Evolutionary conservation across 2,329 filamentous ascomycete genomes (phyloP).

Genomic region (Neonectria neomacrospora): DNA sequence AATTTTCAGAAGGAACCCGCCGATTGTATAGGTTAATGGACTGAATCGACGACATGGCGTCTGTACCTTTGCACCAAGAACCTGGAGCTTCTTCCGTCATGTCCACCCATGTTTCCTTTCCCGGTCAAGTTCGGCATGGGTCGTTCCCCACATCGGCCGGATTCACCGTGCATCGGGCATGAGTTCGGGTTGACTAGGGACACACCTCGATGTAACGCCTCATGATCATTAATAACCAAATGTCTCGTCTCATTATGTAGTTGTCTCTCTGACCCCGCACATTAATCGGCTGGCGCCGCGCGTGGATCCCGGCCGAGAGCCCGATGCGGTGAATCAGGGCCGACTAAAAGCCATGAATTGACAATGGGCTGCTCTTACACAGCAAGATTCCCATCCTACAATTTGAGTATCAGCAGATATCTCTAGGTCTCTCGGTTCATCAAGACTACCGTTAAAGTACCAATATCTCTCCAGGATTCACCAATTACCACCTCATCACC

Average conservation of each 20-base stretch:
- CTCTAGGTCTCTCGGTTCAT: neutral
- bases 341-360: slow-evolving; percentile 12
- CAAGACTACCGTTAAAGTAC: neutral
- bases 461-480: neutral
- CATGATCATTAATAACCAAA: neutral
- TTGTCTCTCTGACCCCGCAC: slow-evolving; percentile 15
- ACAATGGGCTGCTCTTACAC: slow-evolving; percentile 7
- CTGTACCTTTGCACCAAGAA: neutral
- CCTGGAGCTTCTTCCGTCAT: slow-evolving; percentile 8
- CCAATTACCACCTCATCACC: neutral
- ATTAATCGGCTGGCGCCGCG: neutral
- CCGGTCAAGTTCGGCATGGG: slow-evolving; percentile 9
- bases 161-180: slow-evolving; percentile 12
- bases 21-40: slow-evolving; percentile 10
- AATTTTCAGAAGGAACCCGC: slow-evolving; percentile 1
- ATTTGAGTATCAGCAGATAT: neutral
- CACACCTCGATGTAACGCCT: neutral
- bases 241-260: neutral
- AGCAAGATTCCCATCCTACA: neutral
- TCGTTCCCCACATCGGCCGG: slow-evolving; percentile 24
- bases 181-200: neutral
- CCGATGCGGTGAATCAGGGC: slow-evolving; percentile 13
- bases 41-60: neutral
- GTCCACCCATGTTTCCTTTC: slow-evolving; percentile 1
- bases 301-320: slow-evolving; percentile 21